Evolutionary conservation across 495 filamentous ascomycete genomes (phyloP).

Genomic region (Monascus purpureus): DNA sequence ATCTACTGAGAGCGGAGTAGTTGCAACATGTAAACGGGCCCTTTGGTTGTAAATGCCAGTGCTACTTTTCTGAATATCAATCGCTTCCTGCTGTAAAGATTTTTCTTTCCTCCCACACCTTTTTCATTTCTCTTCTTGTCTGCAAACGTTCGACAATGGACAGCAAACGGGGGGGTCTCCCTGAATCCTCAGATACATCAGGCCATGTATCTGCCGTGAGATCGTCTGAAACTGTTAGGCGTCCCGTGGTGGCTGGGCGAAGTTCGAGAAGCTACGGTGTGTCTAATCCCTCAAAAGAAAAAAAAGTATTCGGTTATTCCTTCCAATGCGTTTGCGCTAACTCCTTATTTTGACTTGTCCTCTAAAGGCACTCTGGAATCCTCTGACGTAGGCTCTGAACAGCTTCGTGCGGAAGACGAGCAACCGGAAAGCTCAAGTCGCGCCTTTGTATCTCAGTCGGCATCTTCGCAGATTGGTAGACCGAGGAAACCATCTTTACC

Average conservation of each 20-base stretch:
- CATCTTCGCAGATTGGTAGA: constrained; percentile 37
- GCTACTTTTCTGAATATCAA: constrained; percentile 5
- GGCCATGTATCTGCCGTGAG: constrained; percentile 5
- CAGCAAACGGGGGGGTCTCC: not conserved
- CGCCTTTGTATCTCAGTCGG: constrained; percentile 30
- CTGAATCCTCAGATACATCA: not conserved
- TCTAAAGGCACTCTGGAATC: constrained; percentile 24
- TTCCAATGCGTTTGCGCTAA: no score
- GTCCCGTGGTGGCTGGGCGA: no score
- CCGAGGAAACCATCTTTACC: constrained; percentile 58
- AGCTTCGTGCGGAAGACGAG: constrained; percentile 16
- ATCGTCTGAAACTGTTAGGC: constrained; percentile 11
- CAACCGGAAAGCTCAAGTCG: constrained; percentile 19
- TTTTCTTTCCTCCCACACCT: constrained; percentile 4
- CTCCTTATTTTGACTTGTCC: not conserved
- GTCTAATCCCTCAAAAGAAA: no score
- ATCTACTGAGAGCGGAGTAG: not conserved
- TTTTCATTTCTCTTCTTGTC: constrained; percentile 1
- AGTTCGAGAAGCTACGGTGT: constrained; percentile 25
- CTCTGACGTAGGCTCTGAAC: constrained; percentile 12
- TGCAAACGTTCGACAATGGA: not conserved
- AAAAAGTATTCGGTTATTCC: no score
- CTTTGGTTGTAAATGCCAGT: no score
- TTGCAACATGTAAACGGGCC: not conserved
- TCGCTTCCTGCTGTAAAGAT: not conserved